Evolutionary conservation across 2,329 filamentous ascomycete genomes (phyloP).

Genomic region (Nemania diffusa): DNA sequence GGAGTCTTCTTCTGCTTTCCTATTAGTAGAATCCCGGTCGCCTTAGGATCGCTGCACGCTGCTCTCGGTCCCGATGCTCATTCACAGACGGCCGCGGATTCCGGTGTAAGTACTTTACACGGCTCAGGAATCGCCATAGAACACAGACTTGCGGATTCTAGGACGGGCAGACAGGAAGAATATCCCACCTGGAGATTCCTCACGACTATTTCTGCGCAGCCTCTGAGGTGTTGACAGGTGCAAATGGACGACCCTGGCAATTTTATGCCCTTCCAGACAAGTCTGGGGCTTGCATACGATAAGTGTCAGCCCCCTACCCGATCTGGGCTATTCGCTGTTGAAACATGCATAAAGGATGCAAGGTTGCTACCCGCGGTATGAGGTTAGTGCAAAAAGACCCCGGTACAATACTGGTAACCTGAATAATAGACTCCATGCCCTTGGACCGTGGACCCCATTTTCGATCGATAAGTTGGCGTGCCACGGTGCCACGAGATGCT

Average conservation of each 20-base stretch:
- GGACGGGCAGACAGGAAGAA: conserved; percentile 7
- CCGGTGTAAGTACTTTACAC: too few relatives aligned
- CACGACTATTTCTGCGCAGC: not conserved
- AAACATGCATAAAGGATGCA: conserved; percentile 38
- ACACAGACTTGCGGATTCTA: conserved; percentile 3
- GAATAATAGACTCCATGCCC: conserved; percentile 16
- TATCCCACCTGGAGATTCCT: conserved; percentile 9
- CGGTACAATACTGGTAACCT: conserved; percentile 26
- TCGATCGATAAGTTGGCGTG: conserved; percentile 29
- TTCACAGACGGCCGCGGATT: conserved; percentile 11
- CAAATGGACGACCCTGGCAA: conserved; percentile 16
- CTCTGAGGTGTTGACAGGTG: conserved; percentile 9
- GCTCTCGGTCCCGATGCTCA: conserved; percentile 36
- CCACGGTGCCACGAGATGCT: conserved; percentile 37
- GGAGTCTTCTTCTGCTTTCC: conserved; percentile 15
- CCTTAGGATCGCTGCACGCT: conserved; percentile 27
- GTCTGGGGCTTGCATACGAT: conserved; percentile 26
- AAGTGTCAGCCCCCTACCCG: conserved; percentile 38
- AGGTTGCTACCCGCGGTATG: conserved; percentile 37
- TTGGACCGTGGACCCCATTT: conserved; percentile 27
- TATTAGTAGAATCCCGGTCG: conserved; percentile 28
- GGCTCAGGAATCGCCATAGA: conserved; percentile 17
- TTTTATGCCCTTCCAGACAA: conserved; percentile 19
- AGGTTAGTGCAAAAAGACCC: conserved; percentile 28
- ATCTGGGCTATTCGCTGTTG: conserved; percentile 32